Base-by-base conservation (phyloP, 176 grass and related monocot genomes). In the Hordeum marinum region DNA sequence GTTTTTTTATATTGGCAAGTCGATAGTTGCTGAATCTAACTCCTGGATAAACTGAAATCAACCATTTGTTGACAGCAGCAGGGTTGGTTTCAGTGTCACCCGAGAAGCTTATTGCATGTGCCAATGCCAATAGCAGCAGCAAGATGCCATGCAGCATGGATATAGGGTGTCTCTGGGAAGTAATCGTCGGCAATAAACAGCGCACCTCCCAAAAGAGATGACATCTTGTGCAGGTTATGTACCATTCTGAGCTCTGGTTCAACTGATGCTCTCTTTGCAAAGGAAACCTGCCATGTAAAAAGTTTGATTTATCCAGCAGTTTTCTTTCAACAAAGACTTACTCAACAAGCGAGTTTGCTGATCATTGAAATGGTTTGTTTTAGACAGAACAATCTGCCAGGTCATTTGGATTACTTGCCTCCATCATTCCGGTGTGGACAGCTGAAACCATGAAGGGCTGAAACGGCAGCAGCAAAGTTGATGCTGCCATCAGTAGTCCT, bases 91-190 rank as follows among this genome's bases (percentile, higher is more conserved):
- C 25, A 71, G 14, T 79, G 79, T 98, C 90, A 98, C 62, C 89
- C 70, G 32, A 99, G 96, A 92, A 99, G 89, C 86, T 89, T 99
- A 72, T 96, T 94, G 78, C 93, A 99, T 75, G 96, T 94, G 45
- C 89, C 81, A 24, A 94, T 87, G 63, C 96, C 90, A 77, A 99
- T 59, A 0, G 93, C 96, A 31, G 96, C 96, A 12, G 96, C 96
- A 24, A 99, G 93, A 77, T 99, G 96, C 93, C 96, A 99, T 74
- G 90, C 96, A 34, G 93, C 93, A 46, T 99, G 96, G 84, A 99
- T 86, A 67, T 96, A 99, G 12, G 93, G 96, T n/a, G 88, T 92
- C 21, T 76, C 85, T 0, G 90, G 90, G 75, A 95, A 99, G 84
- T 78, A 92, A 61, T 96, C 93, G 11, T 99, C 93, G 0, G 93